Evolutionary conservation across 2,329 filamentous ascomycete species (phyloP).

Genomic region (Pyricularia grisea): DNA sequence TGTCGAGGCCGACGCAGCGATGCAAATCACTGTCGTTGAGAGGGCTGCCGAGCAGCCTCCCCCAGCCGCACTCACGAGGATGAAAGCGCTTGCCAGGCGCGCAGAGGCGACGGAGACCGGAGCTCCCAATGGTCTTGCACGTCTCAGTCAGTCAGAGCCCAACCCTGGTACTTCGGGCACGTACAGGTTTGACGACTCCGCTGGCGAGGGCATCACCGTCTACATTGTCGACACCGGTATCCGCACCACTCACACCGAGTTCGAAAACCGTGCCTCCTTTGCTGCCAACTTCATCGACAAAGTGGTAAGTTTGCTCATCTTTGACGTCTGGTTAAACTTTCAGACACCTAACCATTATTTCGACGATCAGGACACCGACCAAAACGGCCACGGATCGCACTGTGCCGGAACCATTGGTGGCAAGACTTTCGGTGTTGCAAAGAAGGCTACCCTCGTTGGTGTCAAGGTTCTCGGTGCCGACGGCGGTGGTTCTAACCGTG

Average conservation of each 20-base stretch:
- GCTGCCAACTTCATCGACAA: conserved; percentile 42
- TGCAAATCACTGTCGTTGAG: conserved; percentile 19
- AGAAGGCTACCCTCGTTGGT: conserved; percentile 41
- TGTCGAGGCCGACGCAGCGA: conserved; percentile 36
- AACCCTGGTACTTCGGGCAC: conserved; percentile 17
- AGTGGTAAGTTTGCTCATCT: conserved; percentile 23
- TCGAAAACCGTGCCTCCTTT: conserved; percentile 43
- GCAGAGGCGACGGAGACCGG: conserved; percentile 38
- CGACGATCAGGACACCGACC: conserved; percentile 30
- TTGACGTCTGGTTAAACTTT: background rate
- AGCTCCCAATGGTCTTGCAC: conserved; percentile 42
- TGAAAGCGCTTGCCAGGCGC: background rate
- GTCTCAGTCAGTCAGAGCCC: conserved; percentile 34
- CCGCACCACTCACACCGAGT: conserved; percentile 42
- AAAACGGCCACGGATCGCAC: conserved; percentile 56
- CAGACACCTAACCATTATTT: background rate
- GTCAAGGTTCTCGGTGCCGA: conserved; percentile 52
- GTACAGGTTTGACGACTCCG: conserved; percentile 44
- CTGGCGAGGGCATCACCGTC: conserved; percentile 46
- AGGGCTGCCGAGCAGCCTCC: background rate
- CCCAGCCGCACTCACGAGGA: background rate
- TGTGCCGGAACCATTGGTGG: conserved; percentile 54
- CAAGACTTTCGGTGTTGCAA: conserved; percentile 52
- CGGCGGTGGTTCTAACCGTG: conserved; percentile 37
- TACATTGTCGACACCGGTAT: conserved; percentile 62